Conservation (phyloP, 352 stramenopile species). For the Pythium rhizo-oryzae region DNA sequence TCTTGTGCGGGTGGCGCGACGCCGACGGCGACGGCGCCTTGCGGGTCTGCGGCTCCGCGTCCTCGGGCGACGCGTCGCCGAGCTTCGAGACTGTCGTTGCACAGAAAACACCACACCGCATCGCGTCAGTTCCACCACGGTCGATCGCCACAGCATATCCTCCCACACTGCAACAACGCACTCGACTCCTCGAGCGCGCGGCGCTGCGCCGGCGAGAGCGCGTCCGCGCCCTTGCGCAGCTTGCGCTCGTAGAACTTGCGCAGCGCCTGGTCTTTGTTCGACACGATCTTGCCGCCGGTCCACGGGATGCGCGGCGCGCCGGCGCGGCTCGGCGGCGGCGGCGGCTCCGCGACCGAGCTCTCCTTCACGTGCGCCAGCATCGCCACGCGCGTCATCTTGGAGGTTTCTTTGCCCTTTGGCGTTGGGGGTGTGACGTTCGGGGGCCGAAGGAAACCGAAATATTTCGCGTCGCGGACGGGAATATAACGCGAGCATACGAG, state of each 20-base stretch:
- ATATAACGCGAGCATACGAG: neutral
- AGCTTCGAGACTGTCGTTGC: constrained; percentile 24
- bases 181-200: constrained; percentile 46
- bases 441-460: constrained; percentile 2
- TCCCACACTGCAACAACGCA: constrained; percentile 21
- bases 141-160: neutral
- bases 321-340: constrained; percentile 23
- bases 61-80: neutral
- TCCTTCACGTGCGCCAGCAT: constrained; percentile 75
- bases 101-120: neutral
- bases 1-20: constrained; percentile 20
- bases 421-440: neutral
- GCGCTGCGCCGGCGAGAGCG: constrained; percentile 53
- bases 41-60: neutral
- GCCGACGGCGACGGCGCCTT: neutral
- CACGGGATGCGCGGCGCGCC: constrained; percentile 56
- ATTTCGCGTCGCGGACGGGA: neutral
- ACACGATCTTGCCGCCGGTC: constrained; percentile 80
- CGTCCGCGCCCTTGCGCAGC: constrained; percentile 39
- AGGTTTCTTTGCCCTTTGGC: neutral
- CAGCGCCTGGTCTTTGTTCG: constrained; percentile 86
- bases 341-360: constrained; percentile 35
- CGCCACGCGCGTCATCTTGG: constrained; percentile 42
- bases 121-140: too few relatives aligned
- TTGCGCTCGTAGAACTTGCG: constrained; percentile 88